Percentiles rank a stretch among this genome's conserved stretches.
Evolutionary conservation across 2,329 filamentous ascomycete genomes (phyloP).

Genomic region (Epichloe gansuensis): DNA sequence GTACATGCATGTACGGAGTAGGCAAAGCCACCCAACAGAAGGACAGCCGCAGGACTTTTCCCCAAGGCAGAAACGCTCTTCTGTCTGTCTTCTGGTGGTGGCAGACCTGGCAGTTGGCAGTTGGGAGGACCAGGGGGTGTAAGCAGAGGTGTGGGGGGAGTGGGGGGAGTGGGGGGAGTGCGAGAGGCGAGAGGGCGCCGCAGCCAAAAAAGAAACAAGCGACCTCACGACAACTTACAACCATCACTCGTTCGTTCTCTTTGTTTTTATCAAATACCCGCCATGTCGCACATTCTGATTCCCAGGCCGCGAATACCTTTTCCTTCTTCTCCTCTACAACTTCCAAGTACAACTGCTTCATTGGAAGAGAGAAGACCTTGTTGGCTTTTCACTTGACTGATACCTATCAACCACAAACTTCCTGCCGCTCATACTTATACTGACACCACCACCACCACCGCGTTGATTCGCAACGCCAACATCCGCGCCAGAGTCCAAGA

Average conservation of each 20-base stretch:
- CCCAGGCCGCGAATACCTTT: neutral
- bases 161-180: neutral
- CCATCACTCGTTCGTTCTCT: neutral
- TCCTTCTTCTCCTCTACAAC: neutral
- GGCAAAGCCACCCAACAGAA: neutral
- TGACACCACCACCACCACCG: neutral
- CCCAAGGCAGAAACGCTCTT: conserved; percentile 1
- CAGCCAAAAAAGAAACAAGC: neutral
- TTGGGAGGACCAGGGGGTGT: neutral
- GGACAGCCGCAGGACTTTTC: neutral
- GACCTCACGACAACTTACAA: neutral
- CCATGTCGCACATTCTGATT: conserved; percentile 1
- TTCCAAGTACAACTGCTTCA: neutral
- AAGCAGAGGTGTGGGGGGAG: neutral
- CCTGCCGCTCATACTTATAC: too few species aligned
- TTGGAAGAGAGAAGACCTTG: too few species aligned
- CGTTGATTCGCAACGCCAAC: neutral
- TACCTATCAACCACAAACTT: too few species aligned
- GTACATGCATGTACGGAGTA: too few species aligned
- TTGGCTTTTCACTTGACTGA: too few species aligned
- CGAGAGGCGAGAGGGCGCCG: too few species aligned
- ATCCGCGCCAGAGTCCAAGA: neutral
- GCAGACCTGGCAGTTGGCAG: too few species aligned
- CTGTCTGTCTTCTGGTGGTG: too few species aligned
- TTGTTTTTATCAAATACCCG: neutral